These are phyloP conservation scores for Paecilomyces sp. DNA, from an alignment of 2,329 filamentous ascomycete genomes.

Conservation along the genomic window DNA sequence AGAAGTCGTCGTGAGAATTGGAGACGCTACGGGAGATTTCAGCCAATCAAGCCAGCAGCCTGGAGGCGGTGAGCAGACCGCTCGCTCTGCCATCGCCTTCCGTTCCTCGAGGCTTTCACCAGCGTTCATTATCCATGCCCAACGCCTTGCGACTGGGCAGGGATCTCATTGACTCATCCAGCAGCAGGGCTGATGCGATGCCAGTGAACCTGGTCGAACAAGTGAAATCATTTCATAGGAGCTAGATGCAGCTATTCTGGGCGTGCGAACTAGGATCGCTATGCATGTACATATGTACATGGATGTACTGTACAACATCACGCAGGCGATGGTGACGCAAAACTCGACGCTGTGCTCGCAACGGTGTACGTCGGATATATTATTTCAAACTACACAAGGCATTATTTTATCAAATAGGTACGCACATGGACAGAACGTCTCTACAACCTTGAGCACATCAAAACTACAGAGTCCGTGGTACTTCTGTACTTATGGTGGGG, in stretches of 20 bases:
- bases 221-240: not conserved
- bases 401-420: not conserved
- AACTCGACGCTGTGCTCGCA: not conserved
- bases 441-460: not conserved
- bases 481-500: not conserved
- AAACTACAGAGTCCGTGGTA: not conserved
- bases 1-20: not conserved
- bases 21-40: not conserved
- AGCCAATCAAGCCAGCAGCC: not conserved
- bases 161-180: not conserved
- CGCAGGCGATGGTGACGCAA: not conserved
- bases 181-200: not conserved
- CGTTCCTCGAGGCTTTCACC: not conserved
- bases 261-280: not conserved
- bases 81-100: not conserved
- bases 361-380: not conserved
- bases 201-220: not conserved
- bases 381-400: not conserved
- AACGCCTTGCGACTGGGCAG: not conserved
- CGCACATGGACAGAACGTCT: not conserved
- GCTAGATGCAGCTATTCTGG: not conserved
- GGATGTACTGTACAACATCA: not conserved
- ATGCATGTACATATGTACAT: not conserved
- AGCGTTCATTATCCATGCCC: not conserved
- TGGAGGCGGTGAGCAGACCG: not conserved